Base-by-base conservation (phyloP, 2,329 filamentous ascomycete species). In the Mollisia scopiformis region DNA sequence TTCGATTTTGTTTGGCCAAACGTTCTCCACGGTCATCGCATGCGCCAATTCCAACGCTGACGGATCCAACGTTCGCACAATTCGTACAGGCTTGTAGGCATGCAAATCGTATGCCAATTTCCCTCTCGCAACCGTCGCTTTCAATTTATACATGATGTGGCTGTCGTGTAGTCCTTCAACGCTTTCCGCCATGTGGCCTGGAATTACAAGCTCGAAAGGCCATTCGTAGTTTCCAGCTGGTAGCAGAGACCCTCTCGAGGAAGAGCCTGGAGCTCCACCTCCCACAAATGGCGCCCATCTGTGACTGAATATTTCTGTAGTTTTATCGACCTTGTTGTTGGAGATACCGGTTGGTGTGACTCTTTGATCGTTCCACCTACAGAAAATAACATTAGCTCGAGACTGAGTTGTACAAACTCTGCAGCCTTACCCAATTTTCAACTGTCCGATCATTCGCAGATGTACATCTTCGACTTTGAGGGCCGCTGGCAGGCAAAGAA, bases 1-100 rank as follows among this genome's bases (percentile, higher is more conserved):
- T 74, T 96, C 92, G 69, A 98, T 86, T 80, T 99, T 99, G 79
- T 97, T 95, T 6, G 93, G 91, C 95, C 95, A 99, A 65, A 96
- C 90, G 72, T 97, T 97, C 76, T 97, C 93, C 66, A 98, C 93
- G 65, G 91, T 92, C 92, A 97, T 95, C 51, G 92, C 89, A 75
- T 98, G 90, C 37, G 90, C 83, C 64, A 93, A 84, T 73, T 94
- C 91, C 61, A 93, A 81, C 11, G 90, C 89, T 54, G 88, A 88
- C 11, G 90, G 84, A 62, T 92, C 89, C 50, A 93, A 79, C 0
- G 91, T 94, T 59, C 91, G 85, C 60, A 94, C 90, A 59, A 94
- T 86, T 58, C 91, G 86, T 58, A 95, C 76, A 56, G 90, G 88
- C 75, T 94, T 94, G 74, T 89, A 89, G 33, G 91, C 85, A 68